Conservation (phyloP, 371 early-diverging fungal species). For the Vairimorpha apis region DNA sequence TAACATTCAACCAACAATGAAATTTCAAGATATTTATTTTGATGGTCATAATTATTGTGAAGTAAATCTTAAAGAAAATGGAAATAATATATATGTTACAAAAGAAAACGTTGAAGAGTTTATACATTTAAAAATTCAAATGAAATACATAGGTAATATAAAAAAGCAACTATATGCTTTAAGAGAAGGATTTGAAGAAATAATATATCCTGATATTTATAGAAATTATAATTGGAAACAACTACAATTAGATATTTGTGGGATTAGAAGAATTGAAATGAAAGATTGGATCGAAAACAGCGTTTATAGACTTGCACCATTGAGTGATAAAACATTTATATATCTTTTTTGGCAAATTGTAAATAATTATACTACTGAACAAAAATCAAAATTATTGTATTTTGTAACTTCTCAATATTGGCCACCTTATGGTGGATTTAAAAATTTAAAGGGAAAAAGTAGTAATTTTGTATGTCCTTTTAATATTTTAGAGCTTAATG, state of each 20-base stretch:
- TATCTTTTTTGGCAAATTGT: conserved; percentile 99
- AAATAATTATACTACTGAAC: conserved; percentile 86
- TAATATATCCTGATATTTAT: conserved; percentile 77
- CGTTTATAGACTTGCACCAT: conserved; percentile 78
- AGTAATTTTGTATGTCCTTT: too few species aligned
- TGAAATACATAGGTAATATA: conserved; percentile 75
- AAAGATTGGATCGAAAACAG: conserved; percentile 98
- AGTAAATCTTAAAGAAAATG: conserved; percentile 78
- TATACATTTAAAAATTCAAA: conserved; percentile 77
- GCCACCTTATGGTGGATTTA: conserved; percentile 89
- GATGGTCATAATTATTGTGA: conserved; percentile 68
- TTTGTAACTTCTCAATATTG: conserved; percentile 94
- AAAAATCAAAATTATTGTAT: conserved; percentile 87
- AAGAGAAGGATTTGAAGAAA: conserved; percentile 83
- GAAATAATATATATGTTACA: conserved; percentile 79
- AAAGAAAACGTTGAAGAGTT: conserved; percentile 91
- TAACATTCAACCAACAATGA: too few species aligned
- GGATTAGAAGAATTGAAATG: conserved; percentile 88
- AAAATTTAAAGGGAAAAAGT: conserved; percentile 66
- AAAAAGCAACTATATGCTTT: conserved; percentile 84
- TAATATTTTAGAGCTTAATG: too few species aligned
- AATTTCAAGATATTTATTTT: too few species aligned
- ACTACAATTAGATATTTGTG: conserved; percentile 88
- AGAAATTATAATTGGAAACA: conserved; percentile 94
- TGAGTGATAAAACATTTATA: conserved; percentile 76